Percentiles rank a stretch among this genome's conserved stretches.
phyloP scores from a whole-genome alignment of 805 yeast genomes.

The Maudiozyma bulderi region DNA sequence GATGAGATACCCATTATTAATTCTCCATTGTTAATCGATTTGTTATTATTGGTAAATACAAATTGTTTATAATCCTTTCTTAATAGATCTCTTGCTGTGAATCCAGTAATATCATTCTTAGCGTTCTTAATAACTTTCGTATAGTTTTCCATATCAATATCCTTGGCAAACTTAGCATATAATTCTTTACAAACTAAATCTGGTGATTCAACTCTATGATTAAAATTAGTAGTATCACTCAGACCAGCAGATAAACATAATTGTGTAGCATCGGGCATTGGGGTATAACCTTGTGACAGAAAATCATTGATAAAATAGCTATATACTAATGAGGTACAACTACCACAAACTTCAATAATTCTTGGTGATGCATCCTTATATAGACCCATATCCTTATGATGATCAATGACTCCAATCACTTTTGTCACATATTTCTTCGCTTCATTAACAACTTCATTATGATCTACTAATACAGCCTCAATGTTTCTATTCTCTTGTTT shows the following conservation, averaged over 20 bases:
- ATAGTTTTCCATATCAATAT: conserved; percentile 15
- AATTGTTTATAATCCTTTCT: conserved; percentile 81
- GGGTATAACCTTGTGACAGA: conserved; percentile 2
- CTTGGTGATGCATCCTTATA: conserved; percentile 50
- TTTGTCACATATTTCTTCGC: conserved; percentile 24
- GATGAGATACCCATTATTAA: conserved; percentile 66
- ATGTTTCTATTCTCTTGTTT: conserved; percentile 10
- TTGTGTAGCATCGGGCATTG: conserved; percentile 29
- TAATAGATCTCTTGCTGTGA: conserved; percentile 52
- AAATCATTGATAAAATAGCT: conserved; percentile 40
- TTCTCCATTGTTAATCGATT: conserved; percentile 7
- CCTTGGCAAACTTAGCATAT: conserved; percentile 27
- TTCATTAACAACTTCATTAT: conserved; percentile 55
- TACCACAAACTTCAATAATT: conserved; percentile 53
- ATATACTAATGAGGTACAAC: conserved; percentile 70
- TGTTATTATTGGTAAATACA: conserved; percentile 28
- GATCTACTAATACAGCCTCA: conserved; percentile 68
- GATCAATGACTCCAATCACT: conserved; percentile 68
- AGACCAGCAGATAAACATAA: conserved; percentile 60
- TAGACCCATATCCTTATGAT: conserved; percentile 64
- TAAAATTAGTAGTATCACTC: conserved; percentile 66
- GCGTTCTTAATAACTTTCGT: conserved; percentile 34
- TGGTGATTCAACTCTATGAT: conserved; percentile 47
- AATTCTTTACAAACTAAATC: conserved; percentile 41
- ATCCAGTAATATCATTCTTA: conserved; percentile 55